A percentile compares a stretch with the other conserved stretches of the same genome.
These are phyloP conservation scores for Neopestalotiopsis sp. DNA, from an alignment of 2,329 filamentous ascomycete species.

Conservation along the genomic window DNA sequence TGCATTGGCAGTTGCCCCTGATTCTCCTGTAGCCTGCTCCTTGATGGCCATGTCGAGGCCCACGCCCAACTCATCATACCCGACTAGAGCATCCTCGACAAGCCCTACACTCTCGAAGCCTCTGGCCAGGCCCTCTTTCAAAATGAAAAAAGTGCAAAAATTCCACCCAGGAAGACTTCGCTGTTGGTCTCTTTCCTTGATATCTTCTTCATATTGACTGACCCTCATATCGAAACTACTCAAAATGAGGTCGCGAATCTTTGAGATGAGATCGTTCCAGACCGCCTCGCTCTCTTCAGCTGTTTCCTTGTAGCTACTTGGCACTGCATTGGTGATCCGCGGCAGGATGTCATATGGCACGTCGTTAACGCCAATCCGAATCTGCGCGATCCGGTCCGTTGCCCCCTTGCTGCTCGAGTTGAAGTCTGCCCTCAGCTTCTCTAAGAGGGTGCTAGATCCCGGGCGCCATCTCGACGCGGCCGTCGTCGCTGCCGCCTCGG, in stretches of 20 bases:
- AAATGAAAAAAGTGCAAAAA: slow-evolving; percentile 97
- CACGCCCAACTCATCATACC: slow-evolving; percentile 91
- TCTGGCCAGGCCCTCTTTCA: slow-evolving; percentile 92
- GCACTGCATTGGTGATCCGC: slow-evolving; percentile 66
- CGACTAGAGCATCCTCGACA: slow-evolving; percentile 91
- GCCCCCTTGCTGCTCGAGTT: slow-evolving; percentile 73
- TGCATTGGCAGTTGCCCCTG: slow-evolving; percentile 71
- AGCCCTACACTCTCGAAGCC: slow-evolving; percentile 96
- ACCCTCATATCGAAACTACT: slow-evolving; percentile 90
- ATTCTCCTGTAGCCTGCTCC: slow-evolving; percentile 69
- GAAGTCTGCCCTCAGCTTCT: slow-evolving; percentile 90
- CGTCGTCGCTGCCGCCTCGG: slow-evolving; percentile 61
- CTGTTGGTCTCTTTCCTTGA: slow-evolving; percentile 90
- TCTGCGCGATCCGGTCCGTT: slow-evolving; percentile 81
- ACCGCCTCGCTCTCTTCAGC: slow-evolving; percentile 80
- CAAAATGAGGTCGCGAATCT: slow-evolving; percentile 86
- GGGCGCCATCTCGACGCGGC: slow-evolving; percentile 76
- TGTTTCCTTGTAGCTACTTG: slow-evolving; percentile 70
- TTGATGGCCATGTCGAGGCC: slow-evolving; percentile 83
- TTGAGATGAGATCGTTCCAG: slow-evolving; percentile 83
- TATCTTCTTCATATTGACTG: slow-evolving; percentile 94
- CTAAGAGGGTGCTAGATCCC: slow-evolving; percentile 80
- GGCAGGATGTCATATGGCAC: slow-evolving; percentile 69
- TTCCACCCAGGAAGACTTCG: slow-evolving; percentile 93
- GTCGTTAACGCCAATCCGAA: slow-evolving; percentile 76